A percentile compares a stretch with the other conserved stretches of the same genome.
phyloP scores from a whole-genome alignment of 352 stramenopile genomes.

The Phytophthora vignae region DNA sequence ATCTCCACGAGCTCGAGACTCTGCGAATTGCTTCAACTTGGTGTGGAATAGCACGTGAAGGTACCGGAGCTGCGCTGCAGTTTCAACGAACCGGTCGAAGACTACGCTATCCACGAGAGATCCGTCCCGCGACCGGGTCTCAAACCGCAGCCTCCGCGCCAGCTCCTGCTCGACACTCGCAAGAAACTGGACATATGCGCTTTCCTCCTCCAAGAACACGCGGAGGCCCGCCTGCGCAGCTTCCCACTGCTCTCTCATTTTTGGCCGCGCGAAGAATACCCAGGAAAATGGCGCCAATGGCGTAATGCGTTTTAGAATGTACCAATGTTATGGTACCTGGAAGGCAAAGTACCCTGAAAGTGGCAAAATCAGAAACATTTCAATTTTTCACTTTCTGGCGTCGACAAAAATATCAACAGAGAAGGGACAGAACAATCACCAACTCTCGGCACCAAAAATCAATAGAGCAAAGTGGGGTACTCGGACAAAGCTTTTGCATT shows the following conservation, averaged over 20 bases:
- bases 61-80: constrained; percentile 24
- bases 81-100: constrained; percentile 38
- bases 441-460: too few species aligned
- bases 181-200: constrained; percentile 35
- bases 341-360: too few species aligned
- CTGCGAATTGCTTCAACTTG: constrained; percentile 30
- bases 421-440: too few species aligned
- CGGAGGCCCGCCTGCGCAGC: constrained; percentile 28
- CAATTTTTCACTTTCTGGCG: too few species aligned
- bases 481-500: too few species aligned
- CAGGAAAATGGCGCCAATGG: neutral
- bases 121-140: constrained; percentile 8
- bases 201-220: constrained; percentile 43
- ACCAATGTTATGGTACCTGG: neutral
- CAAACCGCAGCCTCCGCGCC: constrained; percentile 35
- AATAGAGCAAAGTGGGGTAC: too few species aligned
- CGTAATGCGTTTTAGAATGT: neutral
- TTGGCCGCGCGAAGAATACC: neutral
- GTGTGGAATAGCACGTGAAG: constrained; percentile 42
- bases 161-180: constrained; percentile 24
- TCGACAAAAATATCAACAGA: too few species aligned
- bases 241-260: constrained; percentile 36
- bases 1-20: constrained; percentile 11
- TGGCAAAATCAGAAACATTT: too few species aligned
- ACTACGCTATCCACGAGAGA: constrained; percentile 17